These are phyloP conservation scores for Scleroderma bovista DNA, from an alignment of 768 basidiomycete genomes.

Conservation along the genomic window DNA sequence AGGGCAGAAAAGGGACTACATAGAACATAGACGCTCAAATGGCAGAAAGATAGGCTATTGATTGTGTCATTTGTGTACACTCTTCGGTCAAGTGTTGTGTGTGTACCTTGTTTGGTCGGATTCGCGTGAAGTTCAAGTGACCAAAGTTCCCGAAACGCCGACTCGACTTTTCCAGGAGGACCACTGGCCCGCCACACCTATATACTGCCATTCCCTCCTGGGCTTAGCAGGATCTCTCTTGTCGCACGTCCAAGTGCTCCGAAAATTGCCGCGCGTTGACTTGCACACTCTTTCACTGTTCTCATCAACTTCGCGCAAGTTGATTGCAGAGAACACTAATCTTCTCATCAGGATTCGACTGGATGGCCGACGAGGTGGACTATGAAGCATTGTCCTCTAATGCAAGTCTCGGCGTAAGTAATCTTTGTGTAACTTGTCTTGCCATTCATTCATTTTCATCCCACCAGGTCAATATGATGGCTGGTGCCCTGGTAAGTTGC, in stretches of 20 bases:
- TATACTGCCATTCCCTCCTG: too few species aligned
- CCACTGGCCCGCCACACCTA: neutral
- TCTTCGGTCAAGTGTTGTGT: too few species aligned
- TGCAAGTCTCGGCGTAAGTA: constrained; percentile 64
- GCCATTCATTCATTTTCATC: constrained; percentile 11
- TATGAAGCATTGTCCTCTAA: constrained; percentile 70
- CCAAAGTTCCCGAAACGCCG: neutral
- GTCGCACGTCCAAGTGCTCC: neutral
- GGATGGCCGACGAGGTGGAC: constrained; percentile 45
- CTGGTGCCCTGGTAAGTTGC: constrained; percentile 83
- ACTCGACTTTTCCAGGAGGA: neutral
- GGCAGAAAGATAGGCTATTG: neutral
- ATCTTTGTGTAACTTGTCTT: constrained; percentile 5
- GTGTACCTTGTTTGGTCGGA: neutral
- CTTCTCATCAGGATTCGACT: constrained; percentile 9
- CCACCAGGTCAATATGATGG: constrained; percentile 88
- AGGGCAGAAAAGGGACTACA: constrained; percentile 15
- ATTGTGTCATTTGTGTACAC: neutral
- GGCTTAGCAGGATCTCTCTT: too few species aligned
- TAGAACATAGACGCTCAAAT: neutral
- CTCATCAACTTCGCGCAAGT: neutral
- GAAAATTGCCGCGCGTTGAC: neutral
- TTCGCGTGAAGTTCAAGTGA: neutral
- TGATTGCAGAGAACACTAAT: constrained; percentile 1
- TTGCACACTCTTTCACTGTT: neutral